phyloP scores from a whole-genome alignment of 148 eudicot species.

The Spergularia bocconei region DNA sequence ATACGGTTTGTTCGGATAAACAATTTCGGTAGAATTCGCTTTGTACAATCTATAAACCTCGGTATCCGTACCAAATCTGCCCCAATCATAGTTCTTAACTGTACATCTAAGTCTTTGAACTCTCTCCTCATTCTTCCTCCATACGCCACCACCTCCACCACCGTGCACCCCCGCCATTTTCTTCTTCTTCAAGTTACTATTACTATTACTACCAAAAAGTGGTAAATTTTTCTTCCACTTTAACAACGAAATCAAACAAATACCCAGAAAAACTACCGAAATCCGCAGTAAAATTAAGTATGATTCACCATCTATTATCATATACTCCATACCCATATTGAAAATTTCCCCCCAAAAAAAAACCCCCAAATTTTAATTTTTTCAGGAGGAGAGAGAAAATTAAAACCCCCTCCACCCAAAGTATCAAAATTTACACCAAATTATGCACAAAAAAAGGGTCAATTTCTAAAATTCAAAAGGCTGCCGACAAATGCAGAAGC shows the following conservation, averaged over 20 bases:
- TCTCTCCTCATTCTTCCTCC: constrained; percentile 17
- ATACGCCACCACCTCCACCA: constrained; percentile 6
- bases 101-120: constrained; percentile 58
- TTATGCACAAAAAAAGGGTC: no score
- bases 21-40: constrained; percentile 43
- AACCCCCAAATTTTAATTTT: no score
- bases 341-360: no score
- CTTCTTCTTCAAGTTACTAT: not conserved
- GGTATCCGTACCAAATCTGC: constrained; percentile 54
- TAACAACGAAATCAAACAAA: constrained; percentile 24
- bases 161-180: constrained; percentile 35
- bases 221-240: constrained; percentile 7
- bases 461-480: no score
- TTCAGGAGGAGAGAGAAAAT: not conserved
- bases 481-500: no score
- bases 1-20: constrained; percentile 47
- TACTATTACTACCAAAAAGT: not conserved
- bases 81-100: constrained; percentile 85
- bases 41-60: constrained; percentile 52
- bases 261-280: constrained; percentile 24
- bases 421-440: not conserved
- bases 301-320: constrained; percentile 11
- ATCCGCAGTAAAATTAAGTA: constrained; percentile 26
- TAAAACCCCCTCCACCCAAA: constrained; percentile 1
- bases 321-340: constrained; percentile 17